These are phyloP conservation scores for Phenoliferia sp. DNA, from an alignment of 1,284 basidiomycete genomes.

Conservation along the genomic window DNA sequence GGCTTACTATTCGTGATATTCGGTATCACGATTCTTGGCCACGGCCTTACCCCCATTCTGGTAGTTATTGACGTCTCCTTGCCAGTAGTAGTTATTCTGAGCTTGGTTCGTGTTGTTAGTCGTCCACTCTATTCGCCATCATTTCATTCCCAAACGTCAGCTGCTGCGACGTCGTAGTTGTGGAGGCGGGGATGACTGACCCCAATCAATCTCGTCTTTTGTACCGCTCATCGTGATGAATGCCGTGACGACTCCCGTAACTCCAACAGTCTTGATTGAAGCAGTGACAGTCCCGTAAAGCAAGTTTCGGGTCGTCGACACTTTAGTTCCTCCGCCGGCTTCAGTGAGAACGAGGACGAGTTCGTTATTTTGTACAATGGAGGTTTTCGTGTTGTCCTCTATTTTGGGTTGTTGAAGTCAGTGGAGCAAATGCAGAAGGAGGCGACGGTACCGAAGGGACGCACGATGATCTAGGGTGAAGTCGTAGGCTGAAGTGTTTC, in stretches of 20 bases:
- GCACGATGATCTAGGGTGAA: conserved; percentile 22
- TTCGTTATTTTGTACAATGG: conserved; percentile 19
- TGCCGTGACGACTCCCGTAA: conserved; percentile 24
- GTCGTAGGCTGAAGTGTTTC: conserved; percentile 19
- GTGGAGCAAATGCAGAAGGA: background rate
- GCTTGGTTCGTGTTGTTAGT: conserved; percentile 14
- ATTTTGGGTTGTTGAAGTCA: background rate
- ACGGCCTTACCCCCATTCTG: conserved; percentile 12
- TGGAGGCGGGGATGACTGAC: background rate
- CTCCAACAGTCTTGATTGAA: conserved; percentile 19
- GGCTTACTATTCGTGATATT: conserved; percentile 15
- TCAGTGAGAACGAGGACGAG: conserved; percentile 26
- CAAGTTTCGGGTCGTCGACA: conserved; percentile 22
- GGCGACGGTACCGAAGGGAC: background rate
- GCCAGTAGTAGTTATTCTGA: conserved; percentile 23
- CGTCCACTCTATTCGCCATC: conserved; percentile 28
- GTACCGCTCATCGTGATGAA: conserved; percentile 30
- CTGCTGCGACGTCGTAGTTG: background rate
- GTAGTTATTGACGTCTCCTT: conserved; percentile 26
- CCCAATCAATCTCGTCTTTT: conserved; percentile 31
- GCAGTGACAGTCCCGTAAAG: conserved; percentile 28
- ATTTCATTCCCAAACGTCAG: background rate
- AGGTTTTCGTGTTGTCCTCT: conserved; percentile 13
- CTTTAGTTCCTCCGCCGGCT: conserved; percentile 25
- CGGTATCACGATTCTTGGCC: conserved; percentile 16